Conservation (phyloP, 805 yeast species). For the Spathaspora gorwiae region DNA sequence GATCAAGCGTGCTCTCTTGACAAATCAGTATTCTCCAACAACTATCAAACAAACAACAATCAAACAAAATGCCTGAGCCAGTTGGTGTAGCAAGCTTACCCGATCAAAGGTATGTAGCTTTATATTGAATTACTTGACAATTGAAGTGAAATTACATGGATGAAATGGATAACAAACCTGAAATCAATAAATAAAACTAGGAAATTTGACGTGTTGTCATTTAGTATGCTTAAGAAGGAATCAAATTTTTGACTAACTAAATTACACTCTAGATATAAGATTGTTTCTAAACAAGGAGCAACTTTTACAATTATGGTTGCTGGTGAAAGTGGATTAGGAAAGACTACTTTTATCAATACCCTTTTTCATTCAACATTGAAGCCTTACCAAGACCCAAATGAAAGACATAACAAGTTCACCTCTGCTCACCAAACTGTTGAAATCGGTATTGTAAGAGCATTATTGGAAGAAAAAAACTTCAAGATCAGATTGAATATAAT, state of each 20-base stretch:
- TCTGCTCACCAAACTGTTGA: constrained; percentile 62
- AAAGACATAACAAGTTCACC: constrained; percentile 55
- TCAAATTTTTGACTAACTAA: constrained; percentile 1
- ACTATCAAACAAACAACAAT: too few relatives aligned
- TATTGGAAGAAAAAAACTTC: constrained; percentile 80
- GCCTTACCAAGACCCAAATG: constrained; percentile 50
- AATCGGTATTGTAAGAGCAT: constrained; percentile 74
- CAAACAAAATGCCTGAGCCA: constrained; percentile 43
- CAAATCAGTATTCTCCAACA: too few relatives aligned
- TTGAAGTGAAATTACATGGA: too few relatives aligned
- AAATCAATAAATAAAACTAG: too few relatives aligned
- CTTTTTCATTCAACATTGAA: constrained; percentile 72
- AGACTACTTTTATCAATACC: constrained; percentile 86
- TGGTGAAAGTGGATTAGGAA: constrained; percentile 90
- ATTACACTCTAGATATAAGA: constrained; percentile 49
- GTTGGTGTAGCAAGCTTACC: constrained; percentile 72
- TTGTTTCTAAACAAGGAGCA: constrained; percentile 71
- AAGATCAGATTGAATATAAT: constrained; percentile 71
- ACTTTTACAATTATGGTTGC: constrained; percentile 79
- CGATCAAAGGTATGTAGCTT: constrained; percentile 54
- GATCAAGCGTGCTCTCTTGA: too few relatives aligned
- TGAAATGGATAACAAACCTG: too few relatives aligned
- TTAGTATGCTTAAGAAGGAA: not conserved
- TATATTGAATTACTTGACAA: not conserved
- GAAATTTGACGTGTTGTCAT: not conserved